Conservation (phyloP, 768 basidiomycete genomes). For the Cystofilobasidium bisporidii region DNA sequence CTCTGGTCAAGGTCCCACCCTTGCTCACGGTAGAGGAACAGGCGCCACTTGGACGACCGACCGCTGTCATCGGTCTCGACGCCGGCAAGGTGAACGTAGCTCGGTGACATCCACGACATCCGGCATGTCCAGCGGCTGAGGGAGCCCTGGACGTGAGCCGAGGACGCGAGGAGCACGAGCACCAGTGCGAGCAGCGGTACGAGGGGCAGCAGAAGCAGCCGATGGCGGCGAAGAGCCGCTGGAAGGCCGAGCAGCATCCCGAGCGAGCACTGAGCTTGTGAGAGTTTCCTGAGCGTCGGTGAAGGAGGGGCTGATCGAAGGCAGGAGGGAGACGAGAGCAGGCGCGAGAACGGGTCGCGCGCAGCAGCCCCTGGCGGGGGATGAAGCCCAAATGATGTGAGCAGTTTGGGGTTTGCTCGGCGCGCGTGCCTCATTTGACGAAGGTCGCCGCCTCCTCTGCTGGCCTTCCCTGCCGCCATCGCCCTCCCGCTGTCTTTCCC, state of each 20-base stretch:
- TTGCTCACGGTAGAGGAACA: conserved; percentile 84
- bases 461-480: background rate
- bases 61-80: conserved; percentile 60
- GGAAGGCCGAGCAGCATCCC: too few relatives aligned
- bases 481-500: background rate
- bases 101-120: conserved; percentile 94
- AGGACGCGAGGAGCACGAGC: background rate
- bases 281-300: too few relatives aligned
- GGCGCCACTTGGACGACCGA: conserved; percentile 61
- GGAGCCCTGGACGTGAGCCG: background rate
- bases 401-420: background rate
- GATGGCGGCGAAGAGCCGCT: background rate
- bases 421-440: background rate
- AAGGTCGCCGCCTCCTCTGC: background rate
- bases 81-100: conserved; percentile 62
- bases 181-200: conserved; percentile 6
- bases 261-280: too few relatives aligned
- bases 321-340: too few relatives aligned
- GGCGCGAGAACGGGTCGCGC: too few relatives aligned
- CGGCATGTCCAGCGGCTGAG: conserved; percentile 48
- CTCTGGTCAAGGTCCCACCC: conserved; percentile 62
- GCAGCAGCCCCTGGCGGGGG: too few relatives aligned
- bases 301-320: too few relatives aligned
- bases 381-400: too few relatives aligned
- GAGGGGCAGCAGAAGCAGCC: conserved; percentile 6